These are phyloP conservation scores for Candida pseudoviswanathii DNA, from an alignment of 1,139 yeast species.

Conservation along the genomic window DNA sequence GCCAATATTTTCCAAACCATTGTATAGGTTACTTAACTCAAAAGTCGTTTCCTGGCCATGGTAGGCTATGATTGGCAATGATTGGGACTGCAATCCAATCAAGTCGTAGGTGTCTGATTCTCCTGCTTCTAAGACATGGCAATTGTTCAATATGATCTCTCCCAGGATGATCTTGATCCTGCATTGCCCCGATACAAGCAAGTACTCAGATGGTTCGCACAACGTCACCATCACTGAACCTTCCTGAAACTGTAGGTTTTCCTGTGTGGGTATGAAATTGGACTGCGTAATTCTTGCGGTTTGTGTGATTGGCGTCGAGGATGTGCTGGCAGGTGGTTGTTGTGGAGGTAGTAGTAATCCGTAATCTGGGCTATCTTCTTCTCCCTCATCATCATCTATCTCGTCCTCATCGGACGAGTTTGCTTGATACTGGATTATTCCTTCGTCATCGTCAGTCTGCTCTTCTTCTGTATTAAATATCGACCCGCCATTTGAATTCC, in stretches of 20 bases:
- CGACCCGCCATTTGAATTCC: conserved; percentile 16
- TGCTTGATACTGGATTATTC: conserved; percentile 22
- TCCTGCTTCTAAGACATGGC: conserved; percentile 42
- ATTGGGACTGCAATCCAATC: conserved; percentile 54
- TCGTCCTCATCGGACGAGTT: conserved; percentile 30
- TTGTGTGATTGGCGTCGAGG: conserved; percentile 1
- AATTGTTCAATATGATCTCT: conserved; percentile 55
- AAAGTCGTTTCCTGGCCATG: conserved; percentile 43
- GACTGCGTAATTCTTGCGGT: conserved; percentile 19
- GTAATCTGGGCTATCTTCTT: conserved; percentile 1
- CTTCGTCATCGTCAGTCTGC: conserved; percentile 23
- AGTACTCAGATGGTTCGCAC: conserved; percentile 40
- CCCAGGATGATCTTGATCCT: conserved; percentile 58
- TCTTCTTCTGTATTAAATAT: conserved; percentile 19
- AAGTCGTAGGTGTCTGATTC: conserved; percentile 23
- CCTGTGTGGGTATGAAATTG: conserved; percentile 35
- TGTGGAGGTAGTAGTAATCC: conserved; percentile 7
- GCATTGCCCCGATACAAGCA: conserved; percentile 64
- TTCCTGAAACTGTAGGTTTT: conserved; percentile 36
- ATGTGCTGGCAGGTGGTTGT: not conserved
- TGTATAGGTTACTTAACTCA: conserved; percentile 32
- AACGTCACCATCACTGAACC: conserved; percentile 44
- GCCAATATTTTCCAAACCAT: conserved; percentile 54
- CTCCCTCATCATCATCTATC: conserved; percentile 11
- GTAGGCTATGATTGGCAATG: conserved; percentile 55